Evolutionary conservation across 2,329 filamentous ascomycete genomes (phyloP).

Genomic region (Alternaria longipes): DNA sequence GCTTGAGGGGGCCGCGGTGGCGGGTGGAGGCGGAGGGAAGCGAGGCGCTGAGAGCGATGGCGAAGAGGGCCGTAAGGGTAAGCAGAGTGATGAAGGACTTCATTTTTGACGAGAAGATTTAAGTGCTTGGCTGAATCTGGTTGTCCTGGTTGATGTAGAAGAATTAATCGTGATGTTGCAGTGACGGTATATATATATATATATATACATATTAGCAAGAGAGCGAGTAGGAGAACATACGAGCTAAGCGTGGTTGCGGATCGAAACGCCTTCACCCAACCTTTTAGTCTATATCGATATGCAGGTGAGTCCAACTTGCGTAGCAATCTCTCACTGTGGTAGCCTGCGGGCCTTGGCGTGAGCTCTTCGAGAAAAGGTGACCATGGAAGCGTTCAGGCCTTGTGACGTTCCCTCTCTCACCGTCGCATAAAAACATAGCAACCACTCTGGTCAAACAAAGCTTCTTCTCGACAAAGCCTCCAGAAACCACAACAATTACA

Average conservation of each 20-base stretch:
- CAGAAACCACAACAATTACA: neutral
- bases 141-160: too few species aligned
- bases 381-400: neutral
- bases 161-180: too few species aligned
- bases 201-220: too few species aligned
- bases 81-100: neutral
- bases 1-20: too few species aligned
- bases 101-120: neutral
- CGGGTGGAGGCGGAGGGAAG: neutral
- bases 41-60: neutral
- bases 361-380: neutral
- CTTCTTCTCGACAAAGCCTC: neutral
- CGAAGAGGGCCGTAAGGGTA: neutral
- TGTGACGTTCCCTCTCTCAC: neutral
- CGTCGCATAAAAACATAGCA: neutral
- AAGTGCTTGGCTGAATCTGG: too few species aligned
- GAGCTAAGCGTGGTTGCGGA: neutral
- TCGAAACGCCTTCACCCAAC: neutral
- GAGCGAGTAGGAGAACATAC: neutral
- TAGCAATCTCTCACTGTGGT: neutral
- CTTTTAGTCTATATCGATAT: neutral
- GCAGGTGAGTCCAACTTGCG: too few species aligned
- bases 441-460: rapidly evolving
- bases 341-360: neutral
- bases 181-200: too few species aligned